Evolutionary conservation across 371 early-diverging fungal species (phyloP), one percentile per base, ranked within the genome.

Genomic region (Chytridiales sp.): DNA sequence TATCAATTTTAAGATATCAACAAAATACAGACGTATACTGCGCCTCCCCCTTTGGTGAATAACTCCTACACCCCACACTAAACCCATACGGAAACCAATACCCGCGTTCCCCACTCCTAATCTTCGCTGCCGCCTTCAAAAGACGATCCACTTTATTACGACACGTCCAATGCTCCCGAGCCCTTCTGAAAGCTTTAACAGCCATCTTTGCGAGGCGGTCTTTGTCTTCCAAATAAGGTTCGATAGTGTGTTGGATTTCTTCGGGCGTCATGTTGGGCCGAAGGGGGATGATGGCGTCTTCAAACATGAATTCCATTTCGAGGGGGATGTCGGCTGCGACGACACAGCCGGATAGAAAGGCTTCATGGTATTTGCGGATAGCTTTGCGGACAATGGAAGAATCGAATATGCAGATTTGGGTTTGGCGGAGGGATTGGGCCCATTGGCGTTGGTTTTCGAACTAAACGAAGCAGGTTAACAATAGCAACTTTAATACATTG

Each of bases 1-100:
- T n/a, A n/a, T n/a, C n/a, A n/a, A n/a, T n/a, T n/a, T n/a, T n/a
- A n/a, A n/a, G n/a, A n/a, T n/a, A n/a, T n/a, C n/a, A n/a, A n/a
- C n/a, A n/a, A n/a, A n/a, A n/a, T n/a, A n/a, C n/a, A n/a, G n/a
- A n/a, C n/a, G n/a, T n/a, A n/a, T n/a, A n/a, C n/a, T n/a, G n/a
- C n/a, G n/a, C n/a, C n/a, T n/a, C n/a, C n/a, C n/a, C n/a, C n/a
- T n/a, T n/a, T n/a, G n/a, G n/a, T n/a, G n/a, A n/a, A n/a, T n/a
- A n/a, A n/a, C n/a, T n/a, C n/a, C 57, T 29, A 47, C 57, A 56
- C n/a, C 24, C 29, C 21, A 38, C 48, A 21, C 4, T 38, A 34
- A 48, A 59, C 34, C 59, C 59, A 41, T 47, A 59, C 0, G 59
- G 59, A 48, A 59, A 49, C 59, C 59, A 59, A 29, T 59, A 59